These are phyloP conservation scores for Chrysosporium keratinophilum DNA, from an alignment of 2,329 filamentous ascomycete species.

Conservation along the genomic window DNA sequence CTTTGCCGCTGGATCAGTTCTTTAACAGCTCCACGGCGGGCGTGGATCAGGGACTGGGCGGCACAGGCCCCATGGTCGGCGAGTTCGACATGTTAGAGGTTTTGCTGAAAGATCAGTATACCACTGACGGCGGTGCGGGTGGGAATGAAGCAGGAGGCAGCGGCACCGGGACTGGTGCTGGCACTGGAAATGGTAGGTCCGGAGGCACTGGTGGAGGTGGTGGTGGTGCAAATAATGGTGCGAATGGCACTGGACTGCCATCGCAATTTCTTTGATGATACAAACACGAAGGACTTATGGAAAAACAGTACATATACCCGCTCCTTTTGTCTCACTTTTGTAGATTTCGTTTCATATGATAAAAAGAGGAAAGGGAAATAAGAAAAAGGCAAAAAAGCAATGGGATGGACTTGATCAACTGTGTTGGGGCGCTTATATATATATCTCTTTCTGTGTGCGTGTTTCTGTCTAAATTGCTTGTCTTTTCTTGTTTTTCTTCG, in stretches of 20 bases:
- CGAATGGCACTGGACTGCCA: slow-evolving; percentile 12
- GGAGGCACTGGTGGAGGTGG: neutral
- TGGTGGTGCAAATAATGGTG: neutral
- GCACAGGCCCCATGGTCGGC: slow-evolving; percentile 52
- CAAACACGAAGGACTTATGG: neutral
- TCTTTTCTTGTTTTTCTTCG: too few relatives aligned
- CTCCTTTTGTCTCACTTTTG: neutral
- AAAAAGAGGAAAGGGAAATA: too few relatives aligned
- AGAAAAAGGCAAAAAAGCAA: too few relatives aligned
- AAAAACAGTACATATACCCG: neutral
- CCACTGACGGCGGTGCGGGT: slow-evolving; percentile 23
- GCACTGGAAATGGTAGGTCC: slow-evolving; percentile 17
- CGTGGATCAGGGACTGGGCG: slow-evolving; percentile 46
- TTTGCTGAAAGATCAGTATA: slow-evolving; percentile 35
- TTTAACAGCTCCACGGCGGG: slow-evolving; percentile 40
- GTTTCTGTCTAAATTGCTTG: too few relatives aligned
- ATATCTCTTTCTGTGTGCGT: too few relatives aligned
- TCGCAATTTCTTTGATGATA: slow-evolving; percentile 14
- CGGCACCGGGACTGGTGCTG: slow-evolving; percentile 9
- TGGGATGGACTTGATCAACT: too few relatives aligned
- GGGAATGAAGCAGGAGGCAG: neutral
- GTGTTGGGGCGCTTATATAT: too few relatives aligned
- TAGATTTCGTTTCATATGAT: neutral
- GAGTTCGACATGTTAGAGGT: slow-evolving; percentile 43
- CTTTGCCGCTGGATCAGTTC: slow-evolving; percentile 51